Base-by-base conservation (phyloP, 1,284 basidiomycete species). In the Malassezia obtusa region DNA sequence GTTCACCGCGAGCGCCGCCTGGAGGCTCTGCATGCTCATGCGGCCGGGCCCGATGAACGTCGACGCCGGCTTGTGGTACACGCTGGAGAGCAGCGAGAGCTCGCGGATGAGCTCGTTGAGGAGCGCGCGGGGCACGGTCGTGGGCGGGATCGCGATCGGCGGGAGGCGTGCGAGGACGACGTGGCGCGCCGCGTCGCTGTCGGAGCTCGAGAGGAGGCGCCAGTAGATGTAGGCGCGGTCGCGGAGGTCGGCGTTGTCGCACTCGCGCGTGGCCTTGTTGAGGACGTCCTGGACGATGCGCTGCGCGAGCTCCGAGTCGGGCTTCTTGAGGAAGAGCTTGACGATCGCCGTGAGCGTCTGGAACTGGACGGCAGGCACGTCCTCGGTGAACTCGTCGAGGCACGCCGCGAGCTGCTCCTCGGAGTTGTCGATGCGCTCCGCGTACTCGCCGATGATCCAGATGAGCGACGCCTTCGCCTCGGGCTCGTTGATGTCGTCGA, bases 401-500 rank as follows among this genome's bases (percentile, higher is more conserved):
- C 95, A 96, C 52, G 86, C 84, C 14, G 83, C 82, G 55, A 98
- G 79, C 33, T 96, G 78, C 69, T 96, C 92, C 72, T 87, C 89
- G 9, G 88, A 87, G 63, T 98, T 98, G 67, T 91, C 87, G 63
- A 96, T 96, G 76, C 90, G 89, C 74, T 87, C 86, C 12, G 92
- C 89, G 71, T 98, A 96, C 77, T 96, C 90, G 46, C 92, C 92
- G 50, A 98, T 86, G 65, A 98, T 96, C 92, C 92, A 98, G 68
- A 98, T 95, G 56, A 98, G 80, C 8, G 90, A 89, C 0, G 92
- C 87, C 74, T 96, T 96, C 5, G 92, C 92, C 73, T 98, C 94
- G 14, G 92, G 91, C 72, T 98, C 94, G 73, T 98, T 92, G 41
- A 98, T 78, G 63, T 92, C 90, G 62, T 98, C 92, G 22, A 98